Evolutionary conservation across 208 protist genomes (phyloP).

Genomic region (Trypanosoma mega): DNA sequence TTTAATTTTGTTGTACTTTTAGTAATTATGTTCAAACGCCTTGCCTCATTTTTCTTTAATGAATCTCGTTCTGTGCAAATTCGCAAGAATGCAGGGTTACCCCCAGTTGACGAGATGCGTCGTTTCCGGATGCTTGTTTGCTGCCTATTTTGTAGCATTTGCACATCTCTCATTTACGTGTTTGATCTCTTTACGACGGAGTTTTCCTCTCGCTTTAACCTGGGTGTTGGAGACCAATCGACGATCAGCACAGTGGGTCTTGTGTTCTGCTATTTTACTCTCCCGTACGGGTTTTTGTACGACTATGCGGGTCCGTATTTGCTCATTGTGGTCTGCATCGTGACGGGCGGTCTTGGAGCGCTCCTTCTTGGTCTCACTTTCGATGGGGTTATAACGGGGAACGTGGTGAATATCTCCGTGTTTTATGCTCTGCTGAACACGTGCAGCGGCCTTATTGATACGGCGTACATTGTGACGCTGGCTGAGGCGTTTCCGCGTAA

Average conservation of each 20-base stretch:
- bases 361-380: conserved; percentile 40
- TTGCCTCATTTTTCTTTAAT: too few relatives aligned
- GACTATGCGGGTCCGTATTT: conserved; percentile 50
- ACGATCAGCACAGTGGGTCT: conserved; percentile 69
- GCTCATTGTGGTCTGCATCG: conserved; percentile 34
- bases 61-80: conserved; percentile 30
- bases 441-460: conserved; percentile 50
- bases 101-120: conserved; percentile 52
- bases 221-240: conserved; percentile 47
- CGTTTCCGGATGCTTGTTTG: conserved; percentile 59
- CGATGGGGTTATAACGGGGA: conserved; percentile 41
- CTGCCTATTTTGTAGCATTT: conserved; percentile 71
- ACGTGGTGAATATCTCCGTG: conserved; percentile 43
- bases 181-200: conserved; percentile 66
- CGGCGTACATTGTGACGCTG: conserved; percentile 48
- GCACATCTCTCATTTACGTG: conserved; percentile 59
- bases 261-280: conserved; percentile 68
- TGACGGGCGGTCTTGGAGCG: conserved; percentile 36
- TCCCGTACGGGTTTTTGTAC: conserved; percentile 66
- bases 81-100: conserved; percentile 35
- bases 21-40: too few relatives aligned
- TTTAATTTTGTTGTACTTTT: too few relatives aligned
- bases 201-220: conserved; percentile 36
- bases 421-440: conserved; percentile 65
- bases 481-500: conserved; percentile 68